Evolutionary conservation across 2,329 filamentous ascomycete species (phyloP), one percentile per base, ranked within the genome.

Genomic region (Fusarium sp.): DNA sequence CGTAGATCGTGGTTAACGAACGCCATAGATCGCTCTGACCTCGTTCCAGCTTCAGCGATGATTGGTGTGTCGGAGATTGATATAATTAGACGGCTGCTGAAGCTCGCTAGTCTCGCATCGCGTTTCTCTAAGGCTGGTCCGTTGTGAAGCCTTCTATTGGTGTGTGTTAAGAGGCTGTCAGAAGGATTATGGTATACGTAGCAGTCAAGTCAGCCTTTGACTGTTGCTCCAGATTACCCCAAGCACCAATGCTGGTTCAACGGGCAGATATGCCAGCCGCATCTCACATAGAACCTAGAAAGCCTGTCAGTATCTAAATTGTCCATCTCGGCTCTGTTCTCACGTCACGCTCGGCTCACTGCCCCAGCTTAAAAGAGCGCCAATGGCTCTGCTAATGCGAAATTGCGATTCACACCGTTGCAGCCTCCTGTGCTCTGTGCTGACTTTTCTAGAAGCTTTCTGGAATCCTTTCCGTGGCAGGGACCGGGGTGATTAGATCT

Each of bases 401-500:
- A 47, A 74, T 73, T 71, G 59, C 39, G 67, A 71, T 71, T 70
- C 68, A 43, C 72, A 58, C 53, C 44, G 46, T 45, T 33, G 42
- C 47, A 56, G 52, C 62, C 65, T 57, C 42, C 59, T 49, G 42
- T 36, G 53, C 56, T 63, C 49, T 54, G 47, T 66, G 42, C 57
- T 59, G 53, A 56, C 63, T 73, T 71, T 76, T 76, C 74, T 76
- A 74, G 74, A 76, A 76, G 74, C 64, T 53, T 59, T 60, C 50
- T 73, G 67, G 73, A 75, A 75, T 65, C 62, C 52, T 43, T 57
- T 54, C 69, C 65, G 55, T 22, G 40, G 24, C 58, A 54, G 59
- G 65, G 71, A 51, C 42, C 52, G 36, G 61, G 59, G 49, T 60
- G 42, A 61, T 38, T 49, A 55, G 42, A 53, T 47, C 53, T 46